Percentiles rank a stretch among this genome's conserved stretches.
These are phyloP conservation scores for Oryza glumipatula DNA, from an alignment of 176 grass and related monocot genomes.

Conservation along the genomic window DNA sequence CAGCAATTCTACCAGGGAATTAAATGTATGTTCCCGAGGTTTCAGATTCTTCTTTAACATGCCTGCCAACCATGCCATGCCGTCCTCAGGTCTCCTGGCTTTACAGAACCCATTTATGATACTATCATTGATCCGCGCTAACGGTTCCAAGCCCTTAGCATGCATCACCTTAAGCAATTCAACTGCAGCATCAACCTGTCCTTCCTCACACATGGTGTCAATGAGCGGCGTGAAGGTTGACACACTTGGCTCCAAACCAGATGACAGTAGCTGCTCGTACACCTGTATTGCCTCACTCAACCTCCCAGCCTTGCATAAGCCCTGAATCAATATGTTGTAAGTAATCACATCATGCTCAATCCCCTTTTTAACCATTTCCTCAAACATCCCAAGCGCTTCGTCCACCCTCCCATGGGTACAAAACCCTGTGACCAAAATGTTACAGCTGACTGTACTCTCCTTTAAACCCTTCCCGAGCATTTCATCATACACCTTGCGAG, in stretches of 20 bases:
- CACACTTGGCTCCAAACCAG: constrained; percentile 59
- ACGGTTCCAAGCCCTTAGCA: constrained; percentile 61
- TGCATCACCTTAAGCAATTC: constrained; percentile 75
- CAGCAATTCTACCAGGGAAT: constrained; percentile 54
- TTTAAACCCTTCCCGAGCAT: constrained; percentile 68
- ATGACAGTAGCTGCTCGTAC: constrained; percentile 48
- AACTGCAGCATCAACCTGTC: constrained; percentile 52
- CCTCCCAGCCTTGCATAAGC: constrained; percentile 65
- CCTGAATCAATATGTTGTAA: constrained; percentile 75
- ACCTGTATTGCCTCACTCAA: constrained; percentile 46
- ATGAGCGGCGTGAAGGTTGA: constrained; percentile 71
- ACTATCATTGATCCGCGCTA: constrained; percentile 59
- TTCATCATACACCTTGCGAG: constrained; percentile 63
- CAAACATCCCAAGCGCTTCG: constrained; percentile 55
- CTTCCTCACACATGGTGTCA: constrained; percentile 59
- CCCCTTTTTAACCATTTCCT: constrained; percentile 66
- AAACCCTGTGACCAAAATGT: constrained; percentile 57
- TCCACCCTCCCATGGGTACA: constrained; percentile 53
- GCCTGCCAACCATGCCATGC: constrained; percentile 72
- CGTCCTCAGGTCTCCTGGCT: constrained; percentile 58
- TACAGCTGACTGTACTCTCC: constrained; percentile 67
- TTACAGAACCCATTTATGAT: constrained; percentile 74
- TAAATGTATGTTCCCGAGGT: constrained; percentile 53
- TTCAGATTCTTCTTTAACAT: constrained; percentile 80
- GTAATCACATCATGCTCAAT: constrained; percentile 63